Evolutionary conservation across 2,329 filamentous ascomycete species (phyloP), one percentile per base, ranked within the genome.

Genomic region (Diaporthe eres): DNA sequence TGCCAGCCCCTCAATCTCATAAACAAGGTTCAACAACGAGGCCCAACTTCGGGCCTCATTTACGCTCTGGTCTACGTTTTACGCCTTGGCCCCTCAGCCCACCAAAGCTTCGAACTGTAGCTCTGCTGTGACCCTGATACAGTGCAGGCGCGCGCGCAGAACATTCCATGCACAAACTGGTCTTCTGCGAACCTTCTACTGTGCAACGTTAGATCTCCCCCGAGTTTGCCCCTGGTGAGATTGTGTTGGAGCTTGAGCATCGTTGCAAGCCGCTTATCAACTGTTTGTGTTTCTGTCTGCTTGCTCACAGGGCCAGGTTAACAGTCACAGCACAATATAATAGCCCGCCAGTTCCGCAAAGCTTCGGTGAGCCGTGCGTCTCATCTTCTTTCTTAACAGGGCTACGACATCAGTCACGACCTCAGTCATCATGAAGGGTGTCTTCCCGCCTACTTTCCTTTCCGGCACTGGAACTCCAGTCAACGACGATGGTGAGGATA

Each of bases 61-160:
- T 68, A 19, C 47, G 31, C 65, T 68, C 47, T 51, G 65, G 31
- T 28, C 39, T 37, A 19, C 34, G 47, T 68, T 68, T 53, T 53
- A 53, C 15, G n/a, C 65, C 44, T 53, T 49, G 63, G 31, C 47
- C 63, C 47, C 28, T 68, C 63, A 39, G 47, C 47, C 63, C 44
- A 53, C 47, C 63, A 68, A 68, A 68, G 63, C 44, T 68, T 68
- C n/a, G 44, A 15, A 51, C 44, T 34, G 63, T 37, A 67, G 44
- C 63, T 47, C 19, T 51, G 44, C 19, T 51, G 61, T 67, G 63
- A 68, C 63, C 44, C 63, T 68, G 31, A 39, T 39, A 53, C 34
- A 31, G 13, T 51, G 63, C 47, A 28, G 65, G 4, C 13, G 65
- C 47, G 47, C 63, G 22, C 65, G 31, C 65, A 13, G 65, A 68